Percentiles rank a stretch among this genome's conserved stretches.
Conservation (phyloP, 495 filamentous ascomycete genomes). For the Podospora pseudocomata region DNA sequence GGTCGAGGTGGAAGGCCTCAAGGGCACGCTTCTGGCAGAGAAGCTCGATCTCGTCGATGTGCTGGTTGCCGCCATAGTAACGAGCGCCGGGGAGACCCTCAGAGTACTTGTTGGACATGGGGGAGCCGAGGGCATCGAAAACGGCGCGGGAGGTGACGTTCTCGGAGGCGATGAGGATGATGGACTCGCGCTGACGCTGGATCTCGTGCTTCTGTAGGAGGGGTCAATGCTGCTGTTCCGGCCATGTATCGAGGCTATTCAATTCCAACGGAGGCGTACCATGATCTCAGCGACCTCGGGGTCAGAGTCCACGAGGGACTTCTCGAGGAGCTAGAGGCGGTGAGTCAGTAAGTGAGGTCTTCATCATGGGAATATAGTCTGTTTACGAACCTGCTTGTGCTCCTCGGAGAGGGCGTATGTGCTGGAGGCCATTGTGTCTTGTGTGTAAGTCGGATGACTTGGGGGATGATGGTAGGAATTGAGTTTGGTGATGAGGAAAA, state of each 20-base stretch:
- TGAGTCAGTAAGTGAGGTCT: constrained; percentile 44
- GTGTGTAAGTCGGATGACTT: constrained; percentile 18
- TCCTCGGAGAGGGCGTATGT: constrained; percentile 82
- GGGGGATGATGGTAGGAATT: constrained; percentile 10
- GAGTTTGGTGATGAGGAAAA: constrained; percentile 10
- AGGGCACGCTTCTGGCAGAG: constrained; percentile 95
- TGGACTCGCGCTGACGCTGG: constrained; percentile 94
- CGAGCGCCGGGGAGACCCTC: constrained; percentile 97
- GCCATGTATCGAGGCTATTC: background rate
- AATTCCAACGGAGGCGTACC: constrained; percentile 46
- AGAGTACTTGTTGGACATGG: constrained; percentile 98
- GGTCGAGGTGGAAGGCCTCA: constrained; percentile 81
- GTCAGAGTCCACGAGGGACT: constrained; percentile 76
- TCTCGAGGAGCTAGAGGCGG: constrained; percentile 76
- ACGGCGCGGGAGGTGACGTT: constrained; percentile 87
- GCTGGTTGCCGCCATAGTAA: constrained; percentile 99
- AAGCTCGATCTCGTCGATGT: constrained; percentile 94
- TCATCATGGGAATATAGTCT: background rate
- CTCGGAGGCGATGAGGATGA: constrained; percentile 95
- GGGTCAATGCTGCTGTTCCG: background rate
- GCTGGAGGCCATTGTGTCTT: constrained; percentile 37
- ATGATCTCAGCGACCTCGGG: constrained; percentile 92
- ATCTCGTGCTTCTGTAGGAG: constrained; percentile 76
- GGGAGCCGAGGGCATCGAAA: constrained; percentile 83
- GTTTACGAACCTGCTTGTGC: constrained; percentile 75